Base-by-base conservation (phyloP, 1,284 basidiomycete genomes). In the Kwoniella shivajii region DNA sequence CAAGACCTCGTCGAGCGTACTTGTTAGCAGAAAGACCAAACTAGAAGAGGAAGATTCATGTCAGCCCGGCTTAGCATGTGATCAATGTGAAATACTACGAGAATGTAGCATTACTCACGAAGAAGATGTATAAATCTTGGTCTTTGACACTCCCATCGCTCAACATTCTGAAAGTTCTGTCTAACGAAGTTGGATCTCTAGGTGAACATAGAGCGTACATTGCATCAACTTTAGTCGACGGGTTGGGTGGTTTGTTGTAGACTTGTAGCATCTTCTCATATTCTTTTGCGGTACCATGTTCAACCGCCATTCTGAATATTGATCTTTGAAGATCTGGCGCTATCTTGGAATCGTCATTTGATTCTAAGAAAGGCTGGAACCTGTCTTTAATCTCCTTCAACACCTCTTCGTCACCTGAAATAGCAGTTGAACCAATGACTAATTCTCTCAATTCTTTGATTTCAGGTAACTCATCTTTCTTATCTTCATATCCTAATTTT, bases 401-500 rank as follows among this genome's bases (percentile, higher is more conserved):
- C 24, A 90, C 88, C 84, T 77, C 79, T 56, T 82, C 71, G 63
- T 92, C 88, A 26, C 82, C 82, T 9, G 85, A 85, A 14, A 68
- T 70, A n/a, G 87, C 86, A 22, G 87, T 85, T 29, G 85, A 82
- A 13, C 79, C 80, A 60, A 97, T 86, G 1, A 88, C 90, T 18
- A 85, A 81, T 7, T 90, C 88, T 39, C 95, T 85, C 51, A 97
- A 80, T 69, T 89, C 85, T 42, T 86, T 84, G 41, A 82, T 82
- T 63, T 91, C 91, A 26, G 85, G 81, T 18, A 85, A 81, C 61
- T 99, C 95, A 33, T 80, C 78, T 14, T 82, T 80, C 4, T 80
- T 75, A 73, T 88, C 89, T 48, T 90, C 87, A 71, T 88, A 95
- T 14, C 92, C 91, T 47, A 96, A 82, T 66, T 82, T 83, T 50